Evolutionary conservation across 2,329 filamentous ascomycete genomes (phyloP), one percentile per base, ranked within the genome.

Genomic region (Diplodia mutila): DNA sequence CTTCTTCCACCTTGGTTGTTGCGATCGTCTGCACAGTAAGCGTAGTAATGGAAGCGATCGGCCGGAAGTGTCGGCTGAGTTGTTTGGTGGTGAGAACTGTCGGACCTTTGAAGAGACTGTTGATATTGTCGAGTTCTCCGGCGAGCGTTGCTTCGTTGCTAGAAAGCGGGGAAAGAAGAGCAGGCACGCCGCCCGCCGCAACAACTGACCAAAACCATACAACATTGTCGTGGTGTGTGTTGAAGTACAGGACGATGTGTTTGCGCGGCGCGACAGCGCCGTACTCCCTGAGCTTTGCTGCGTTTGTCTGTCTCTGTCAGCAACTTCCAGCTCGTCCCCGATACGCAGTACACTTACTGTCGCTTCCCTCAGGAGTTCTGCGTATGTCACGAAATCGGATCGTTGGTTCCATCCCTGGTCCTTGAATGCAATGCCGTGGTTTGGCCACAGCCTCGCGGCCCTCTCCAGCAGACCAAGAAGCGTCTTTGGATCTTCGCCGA

Each of bases 181-280:
- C 59, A 18, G 66, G 66, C 21, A 67, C 42, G 14, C 66, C 66
- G 2, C 57, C 66, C 0, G 66, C 66, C 1, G 66, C 59, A 21
- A 67, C 59, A 12, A 64, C 59, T 6, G 57, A 63, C 66, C 66
- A 67, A 21, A 55, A 67, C 66, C 66, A 67, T 14, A 67, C 52
- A 4, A n/a, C 21, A 25, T 67, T 67, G 37, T 55, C 66, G 37
- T 57, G 49, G 27, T 67, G 66, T 7, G 57, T 57, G 27, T 64
- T 49, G 48, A 67, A 67, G 66, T 67, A 67, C 25, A 67, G 53
- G 7, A 67, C 51, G 12, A 67, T 23, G 5, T 8, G 29, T 34
- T 63, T 55, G 7, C 55, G 57, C 25, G 51, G 37, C 6, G 48
- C 3, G 25, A 67, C 42, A 11, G 61, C 55, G 12, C 53, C 66